Conservation (phyloP, 441 rosid genomes). For the Gossypium trilobum region DNA sequence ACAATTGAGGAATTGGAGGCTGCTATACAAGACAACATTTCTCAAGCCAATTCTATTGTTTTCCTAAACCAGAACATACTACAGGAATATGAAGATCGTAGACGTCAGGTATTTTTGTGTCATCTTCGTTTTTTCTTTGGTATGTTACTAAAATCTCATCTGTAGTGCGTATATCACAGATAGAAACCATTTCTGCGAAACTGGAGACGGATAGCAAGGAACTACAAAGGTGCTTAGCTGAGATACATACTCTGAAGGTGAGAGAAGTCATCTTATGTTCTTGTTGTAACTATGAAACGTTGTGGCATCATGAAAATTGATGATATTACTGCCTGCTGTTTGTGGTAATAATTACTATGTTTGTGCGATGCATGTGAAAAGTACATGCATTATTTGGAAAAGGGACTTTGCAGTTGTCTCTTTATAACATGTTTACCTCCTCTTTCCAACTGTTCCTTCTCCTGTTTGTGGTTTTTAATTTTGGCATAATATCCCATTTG, state of each 20-base stretch:
- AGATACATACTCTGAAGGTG: constrained; percentile 67
- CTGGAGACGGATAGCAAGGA: constrained; percentile 61
- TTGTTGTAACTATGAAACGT: not conserved
- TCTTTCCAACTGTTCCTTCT: not conserved
- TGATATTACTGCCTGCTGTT: not conserved
- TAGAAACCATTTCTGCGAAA: constrained; percentile 42
- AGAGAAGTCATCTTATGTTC: constrained; percentile 17
- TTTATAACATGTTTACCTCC: not conserved
- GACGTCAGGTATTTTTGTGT: constrained; percentile 37
- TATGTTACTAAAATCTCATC: constrained; percentile 7
- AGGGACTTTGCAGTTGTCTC: not conserved
- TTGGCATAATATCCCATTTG: not conserved
- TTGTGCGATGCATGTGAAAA: not conserved
- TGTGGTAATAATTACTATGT: not conserved
- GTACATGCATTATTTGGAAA: not conserved
- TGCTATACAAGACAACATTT: constrained; percentile 66
- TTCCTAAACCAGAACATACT: constrained; percentile 72
- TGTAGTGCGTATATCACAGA: constrained; percentile 30
- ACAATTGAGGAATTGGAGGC: constrained; percentile 90
- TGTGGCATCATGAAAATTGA: not conserved
- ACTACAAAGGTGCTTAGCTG: constrained; percentile 44
- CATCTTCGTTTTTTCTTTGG: constrained; percentile 6
- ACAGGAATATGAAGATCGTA: constrained; percentile 77
- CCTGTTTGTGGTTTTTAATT: not conserved
- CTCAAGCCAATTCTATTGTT: constrained; percentile 82